A percentile compares a stretch with the other conserved stretches of the same genome.
phyloP scores from a whole-genome alignment of 305 asterid species.

The Solanum hybrid region DNA sequence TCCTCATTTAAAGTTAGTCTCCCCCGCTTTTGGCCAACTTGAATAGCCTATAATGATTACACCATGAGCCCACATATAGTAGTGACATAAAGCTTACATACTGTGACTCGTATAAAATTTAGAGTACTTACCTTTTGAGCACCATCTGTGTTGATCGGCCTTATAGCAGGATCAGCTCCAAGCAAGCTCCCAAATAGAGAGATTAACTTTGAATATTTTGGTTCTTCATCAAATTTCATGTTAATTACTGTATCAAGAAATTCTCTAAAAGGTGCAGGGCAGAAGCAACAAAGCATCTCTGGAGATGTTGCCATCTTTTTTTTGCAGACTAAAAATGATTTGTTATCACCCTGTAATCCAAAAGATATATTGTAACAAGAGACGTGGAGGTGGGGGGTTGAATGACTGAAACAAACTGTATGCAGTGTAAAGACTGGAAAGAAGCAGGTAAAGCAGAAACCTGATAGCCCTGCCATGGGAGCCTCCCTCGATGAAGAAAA shows the following conservation, averaged over 20 bases:
- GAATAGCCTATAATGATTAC: constrained; percentile 15
- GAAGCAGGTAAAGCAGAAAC: constrained; percentile 8
- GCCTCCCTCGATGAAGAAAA: constrained; percentile 34
- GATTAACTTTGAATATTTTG: constrained; percentile 30
- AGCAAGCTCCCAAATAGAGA: constrained; percentile 32
- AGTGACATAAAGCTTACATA: not conserved
- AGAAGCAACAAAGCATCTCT: constrained; percentile 28
- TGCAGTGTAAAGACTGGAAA: not conserved
- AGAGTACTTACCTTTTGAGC: constrained; percentile 27
- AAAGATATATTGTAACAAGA: not conserved
- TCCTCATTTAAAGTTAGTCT: constrained; percentile 24
- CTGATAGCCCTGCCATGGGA: constrained; percentile 45
- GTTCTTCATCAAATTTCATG: constrained; percentile 39
- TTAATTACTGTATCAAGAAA: constrained; percentile 30
- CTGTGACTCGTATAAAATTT: not conserved
- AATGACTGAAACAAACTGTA: not conserved
- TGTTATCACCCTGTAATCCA: constrained; percentile 30
- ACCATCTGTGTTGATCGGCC: constrained; percentile 36
- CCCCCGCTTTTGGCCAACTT: constrained; percentile 29
- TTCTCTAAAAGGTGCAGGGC: constrained; percentile 31
- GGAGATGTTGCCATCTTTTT: constrained; percentile 35
- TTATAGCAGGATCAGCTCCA: constrained; percentile 29
- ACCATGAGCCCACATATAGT: not conserved
- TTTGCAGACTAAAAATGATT: constrained; percentile 33
- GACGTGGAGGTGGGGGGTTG: not conserved